Base-by-base conservation (phyloP, 805 yeast genomes). In the Blastobotrys attinorum region DNA sequence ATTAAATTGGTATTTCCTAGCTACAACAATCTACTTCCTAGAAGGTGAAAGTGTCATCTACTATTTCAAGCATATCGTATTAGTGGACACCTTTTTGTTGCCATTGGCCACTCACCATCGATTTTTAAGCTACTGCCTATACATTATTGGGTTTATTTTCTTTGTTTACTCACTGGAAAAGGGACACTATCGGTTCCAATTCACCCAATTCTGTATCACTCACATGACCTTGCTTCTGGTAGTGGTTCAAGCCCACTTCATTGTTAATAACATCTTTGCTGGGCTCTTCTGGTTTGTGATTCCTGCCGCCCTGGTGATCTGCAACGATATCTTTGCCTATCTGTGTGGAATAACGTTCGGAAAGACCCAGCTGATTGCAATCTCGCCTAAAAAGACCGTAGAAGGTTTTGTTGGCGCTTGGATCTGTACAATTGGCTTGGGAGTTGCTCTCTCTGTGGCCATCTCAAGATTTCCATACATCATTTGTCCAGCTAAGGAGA, bases 401-500 rank as follows among this genome's bases (percentile, higher is more conserved):
- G 98, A 92, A 67, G 98, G 98, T 2, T 92, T 92, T 58, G 67
- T 90, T 40, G 98, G 98, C 42, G 98, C 97, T 15, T 92, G 98
- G 98, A 64, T 87, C 39, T 90, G 92, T 59, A 92, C 98, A 7
- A 80, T 85, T 4, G 49, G 83, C 29, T 79, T 84, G 49, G 86
- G 90, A 1, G 64, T 86, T 22, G 42, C 79, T 4, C 71, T 88
- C 42, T 74, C 94, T 1, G 75, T 75, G 53, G 58, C 81, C 42
- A 69, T 88, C 50, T 69, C 83, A 31, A 73, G 76, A 41, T 79
- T 77, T 52, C 75, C 75, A 56, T 92, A 82, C 63, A 67, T 92
- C 71, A 85, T 83, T 49, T 92, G 98, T 62, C 97, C 97, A 8
- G 88, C 88, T 27, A 79, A 78, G 58, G 73, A 76, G 45, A 48